Evolutionary conservation across 2,329 filamentous ascomycete species (phyloP), one percentile per base, ranked within the genome.

Genomic region (Chalaropsis ovoidea): DNA sequence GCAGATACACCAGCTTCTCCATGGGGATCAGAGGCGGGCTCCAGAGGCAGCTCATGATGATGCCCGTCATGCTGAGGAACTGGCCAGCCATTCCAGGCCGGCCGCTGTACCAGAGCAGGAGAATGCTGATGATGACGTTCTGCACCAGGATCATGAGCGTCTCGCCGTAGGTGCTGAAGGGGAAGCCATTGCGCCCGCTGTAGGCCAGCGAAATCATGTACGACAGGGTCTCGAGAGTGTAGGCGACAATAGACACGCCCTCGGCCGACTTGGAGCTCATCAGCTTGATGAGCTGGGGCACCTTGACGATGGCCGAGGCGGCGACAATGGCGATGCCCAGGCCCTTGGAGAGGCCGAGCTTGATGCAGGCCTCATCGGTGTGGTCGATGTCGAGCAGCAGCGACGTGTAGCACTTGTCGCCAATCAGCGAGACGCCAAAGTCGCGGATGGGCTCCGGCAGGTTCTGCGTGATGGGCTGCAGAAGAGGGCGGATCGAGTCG

Each of bases 111-210:
- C 88, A 87, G 74, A 99, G 79, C 52, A 99, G 91, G 71, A 97
- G 76, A 62, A 91, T 84, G 4, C 87, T 86, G 74, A 99, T 96
- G 68, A 91, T 83, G 54, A 97, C 84, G 76, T 99, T 96, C 79
- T 99, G 94, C 67, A 87, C 86, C 62, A 94, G 82, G 71, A 99
- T 96, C 72, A 97, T 80, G 45, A 89, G 91, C 35, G 90, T 93
- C 82, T 99, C 94, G 75, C 94, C 94, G 75, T 89, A 99, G 11
- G 94, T 99, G 81, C 88, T 95, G 77, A 99, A 96, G 2, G 94
- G 93, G 71, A 96, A 96, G 27, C 86, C 86, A 72, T 91, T 90
- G 73, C 94, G 90, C 70, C 89, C 81, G 75, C 95, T 96, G 80
- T 99, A 99, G 63, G 90, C 89, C 70, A 99, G 83, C 4, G 86